Evolutionary conservation across 257 asterid species (phyloP), one percentile per base, ranked within the genome.

Genomic region (Thymus quinquecostatus): DNA sequence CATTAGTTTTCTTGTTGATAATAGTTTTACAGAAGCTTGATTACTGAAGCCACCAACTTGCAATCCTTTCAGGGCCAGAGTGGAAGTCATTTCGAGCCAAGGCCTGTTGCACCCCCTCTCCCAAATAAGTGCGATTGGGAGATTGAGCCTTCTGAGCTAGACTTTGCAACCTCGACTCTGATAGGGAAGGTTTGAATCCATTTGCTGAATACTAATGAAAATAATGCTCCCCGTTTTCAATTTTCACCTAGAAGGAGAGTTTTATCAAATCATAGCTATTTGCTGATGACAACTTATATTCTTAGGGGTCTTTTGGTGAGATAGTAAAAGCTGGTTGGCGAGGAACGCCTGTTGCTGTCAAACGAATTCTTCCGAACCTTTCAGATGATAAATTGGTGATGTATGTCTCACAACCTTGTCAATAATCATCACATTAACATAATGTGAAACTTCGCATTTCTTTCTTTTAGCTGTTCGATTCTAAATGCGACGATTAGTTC

Each of bases 101-200:
- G 85, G 75, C 86, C 98, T 8, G 96, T 95, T 66, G 81, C 88
- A 60, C 98, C 98, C 27, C 99, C 97, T 78, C 85, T 87, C 33
- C 96, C 99, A 60, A 95, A 95, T 10, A 95, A 89, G 85, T 95
- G 98, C 68, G 99, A 95, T 81, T 95, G 99, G 99, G 99, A 95
- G 82, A 81, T 95, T 77, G 96, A 95, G 73, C 98, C 96, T 53
- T 2, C 73, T 62, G 99, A 95, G 86, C 86, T 95, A 78, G 97
- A 92, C 86, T 95, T 95, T 75, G 82, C 97, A 64, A 79, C 75
- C 74, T 81, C 98, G 3, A 59, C 74, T 67, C 80, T 85, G 45
- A 90, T 92, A 33, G 99, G 99, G 51, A 95, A 95, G 98, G 98
- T 92, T 11, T 71, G 89, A 21, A 7, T 75, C 63, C 64, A 54